Base-by-base conservation (phyloP, 208 protist species). In the Endotrypanum monterogeii region DNA sequence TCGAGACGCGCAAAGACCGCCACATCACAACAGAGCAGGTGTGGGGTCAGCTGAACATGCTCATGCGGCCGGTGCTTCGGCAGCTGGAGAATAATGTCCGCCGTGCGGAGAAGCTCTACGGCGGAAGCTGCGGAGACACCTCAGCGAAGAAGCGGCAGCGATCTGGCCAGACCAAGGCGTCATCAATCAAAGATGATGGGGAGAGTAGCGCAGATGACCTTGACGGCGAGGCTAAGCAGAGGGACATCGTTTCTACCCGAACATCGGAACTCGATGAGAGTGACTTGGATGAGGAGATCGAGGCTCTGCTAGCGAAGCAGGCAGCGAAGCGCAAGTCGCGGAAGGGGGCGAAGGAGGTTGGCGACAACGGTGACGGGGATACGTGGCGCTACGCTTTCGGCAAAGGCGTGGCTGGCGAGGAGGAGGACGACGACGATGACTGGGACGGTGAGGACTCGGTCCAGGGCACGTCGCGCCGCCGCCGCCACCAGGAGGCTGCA, bases 351-450 rank as follows among this genome's bases (percentile, higher is more conserved):
- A 82, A 71, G 69, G 51, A 32, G 54, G 86, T 5, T 8, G 60
- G 3, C 12, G 76, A 4, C 57, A 62, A 30, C 30, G 77, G 71
- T n/a, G 76, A 57, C 62, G 73, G n/a, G 0, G 82, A 93, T 39
- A 73, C 71, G 52, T 96, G 90, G 89, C 90, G 92, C 57, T 98
- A 95, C 76, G 93, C 89, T 20, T 95, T 97, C 71, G 93, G 93
- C 50, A 90, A 86, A 48, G 82, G 69, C 55, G 80, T 81, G 69
- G 79, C 80, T 51, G 78, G 77, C 56, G 61, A 74, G 41, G 83
- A 80, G 28, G 85, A 83, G 20, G 71, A 73, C 23, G 75, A 75
- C 32, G 88, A 87, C 37, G 85, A 83, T 25, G 81, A 82, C 74
- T 80, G 79, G 71, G 76, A 83, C 61, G 77, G 82, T 58, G 61